Percentiles rank a stretch among this genome's conserved stretches.
Evolutionary conservation across 2,329 filamentous ascomycete species (phyloP).

Genomic region (Arthrobotrys musiformis): DNA sequence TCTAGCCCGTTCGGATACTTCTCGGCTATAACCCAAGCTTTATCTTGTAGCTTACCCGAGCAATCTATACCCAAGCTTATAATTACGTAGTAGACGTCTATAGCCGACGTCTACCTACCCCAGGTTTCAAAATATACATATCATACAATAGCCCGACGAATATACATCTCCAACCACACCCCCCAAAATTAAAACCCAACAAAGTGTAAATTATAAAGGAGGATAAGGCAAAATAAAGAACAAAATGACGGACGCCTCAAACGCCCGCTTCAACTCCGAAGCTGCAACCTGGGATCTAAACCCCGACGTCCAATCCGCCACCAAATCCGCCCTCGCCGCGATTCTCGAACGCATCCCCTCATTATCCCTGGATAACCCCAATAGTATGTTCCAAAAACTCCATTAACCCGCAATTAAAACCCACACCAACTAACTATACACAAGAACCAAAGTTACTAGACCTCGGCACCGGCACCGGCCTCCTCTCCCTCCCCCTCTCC

Average conservation of each 20-base stretch:
- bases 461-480: conserved; percentile 70
- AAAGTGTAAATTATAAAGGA: too few relatives aligned
- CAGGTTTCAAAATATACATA: background rate
- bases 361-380: conserved; percentile 18
- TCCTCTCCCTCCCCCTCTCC: conserved; percentile 67
- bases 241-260: conserved; percentile 58
- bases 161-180: too few relatives aligned
- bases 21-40: conserved; percentile 10
- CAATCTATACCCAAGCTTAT: too few relatives aligned
- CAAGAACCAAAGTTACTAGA: conserved; percentile 66
- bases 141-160: background rate
- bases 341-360: conserved; percentile 61
- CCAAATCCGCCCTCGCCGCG: conserved; percentile 64
- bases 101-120: background rate
- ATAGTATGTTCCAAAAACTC: conserved; percentile 20
- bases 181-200: background rate
- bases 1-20: conserved; percentile 13
- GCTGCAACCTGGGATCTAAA: conserved; percentile 69
- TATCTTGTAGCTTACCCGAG: conserved; percentile 10
- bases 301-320: conserved; percentile 66
- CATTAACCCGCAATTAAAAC: background rate
- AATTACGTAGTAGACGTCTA: background rate
- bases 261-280: conserved; percentile 69
- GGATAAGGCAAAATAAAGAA: background rate
- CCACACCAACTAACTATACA: background rate